Base-by-base conservation (phyloP, 2,329 filamentous ascomycete species). In the Hypoxylon sp. region DNA sequence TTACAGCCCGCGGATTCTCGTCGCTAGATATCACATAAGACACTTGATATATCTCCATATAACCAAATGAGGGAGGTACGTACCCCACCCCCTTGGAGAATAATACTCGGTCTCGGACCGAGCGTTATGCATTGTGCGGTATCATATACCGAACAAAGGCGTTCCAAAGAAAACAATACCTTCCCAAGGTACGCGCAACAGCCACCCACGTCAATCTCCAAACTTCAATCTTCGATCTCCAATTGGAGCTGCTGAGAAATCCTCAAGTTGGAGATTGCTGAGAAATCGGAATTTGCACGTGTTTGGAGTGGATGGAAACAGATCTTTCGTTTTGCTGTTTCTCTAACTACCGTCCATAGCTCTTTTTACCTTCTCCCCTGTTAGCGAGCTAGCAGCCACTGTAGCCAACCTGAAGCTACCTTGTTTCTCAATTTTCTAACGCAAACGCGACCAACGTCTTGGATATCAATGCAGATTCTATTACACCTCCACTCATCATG, bases 231-330 rank as follows among this genome's bases (percentile, higher is more conserved):
- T 34, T 14, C 30, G n/a, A 34, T 34, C 37, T 41, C 37, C 37
- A 41, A 21, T 41, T 41, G 37, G 37, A 41, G 37, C 37, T 41
- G 37, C 37, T 41, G 37, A 41, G 37, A 41, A 41, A 41, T 41
- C 37, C 8, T 41, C 8, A 3, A 41, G 16, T 41, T 41, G 37
- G 37, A 21, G 37, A 41, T 41, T 41, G 37, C 37, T 41, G 37
- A 41, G 37, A 41, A 41, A 41, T 41, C 37, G 37, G 37, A 41
- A 41, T 41, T 41, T 21, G 37, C 37, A 41, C 37, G 37, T 41
- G 37, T 41, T 41, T 41, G 16, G n/a, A 41, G 37, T 11, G 37
- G 7, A 21, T 16, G 16, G 16, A 41, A 21, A 16, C 16, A 41
- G 37, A 41, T 16, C 2, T 21, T 21, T 19, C 8, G 7, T 21